These are phyloP conservation scores for Pythium aphanidermatum DNA, from an alignment of 352 stramenopile species.

Conservation along the genomic window DNA sequence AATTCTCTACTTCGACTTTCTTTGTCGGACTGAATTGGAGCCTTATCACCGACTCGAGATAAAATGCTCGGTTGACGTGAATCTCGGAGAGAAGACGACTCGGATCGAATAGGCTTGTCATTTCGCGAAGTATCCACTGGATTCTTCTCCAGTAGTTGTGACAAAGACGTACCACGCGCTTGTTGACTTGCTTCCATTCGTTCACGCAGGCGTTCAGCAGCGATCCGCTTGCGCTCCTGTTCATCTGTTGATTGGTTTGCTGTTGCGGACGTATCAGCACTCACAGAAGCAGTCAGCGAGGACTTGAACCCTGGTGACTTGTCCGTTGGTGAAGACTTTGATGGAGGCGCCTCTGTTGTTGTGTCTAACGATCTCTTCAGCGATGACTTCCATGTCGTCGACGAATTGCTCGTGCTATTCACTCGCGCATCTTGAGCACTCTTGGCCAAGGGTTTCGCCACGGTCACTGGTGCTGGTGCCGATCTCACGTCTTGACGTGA, in stretches of 20 bases:
- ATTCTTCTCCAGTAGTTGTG: constrained; percentile 2
- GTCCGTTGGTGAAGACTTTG: neutral
- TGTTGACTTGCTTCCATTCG: constrained; percentile 3
- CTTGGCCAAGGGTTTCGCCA: constrained; percentile 22
- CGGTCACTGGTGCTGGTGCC: constrained; percentile 16
- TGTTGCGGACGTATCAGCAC: too few relatives aligned
- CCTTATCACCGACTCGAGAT: constrained; percentile 12
- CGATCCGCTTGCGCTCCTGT: constrained; percentile 7
- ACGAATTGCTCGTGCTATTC: neutral
- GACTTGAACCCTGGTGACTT: constrained; percentile 9
- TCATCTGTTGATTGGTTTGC: too few relatives aligned
- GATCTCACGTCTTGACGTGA: constrained; percentile 1
- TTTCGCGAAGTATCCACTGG: too few relatives aligned
- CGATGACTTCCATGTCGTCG: constrained; percentile 5
- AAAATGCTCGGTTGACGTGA: too few relatives aligned
- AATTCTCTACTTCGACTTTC: constrained; percentile 23
- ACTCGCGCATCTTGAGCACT: constrained; percentile 48
- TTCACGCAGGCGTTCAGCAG: constrained; percentile 9
- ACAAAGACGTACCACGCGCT: neutral
- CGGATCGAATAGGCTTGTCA: too few relatives aligned
- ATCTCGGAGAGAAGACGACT: too few relatives aligned
- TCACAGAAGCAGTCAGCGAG: constrained; percentile 1
- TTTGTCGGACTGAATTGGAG: constrained; percentile 9
- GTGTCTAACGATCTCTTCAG: neutral
- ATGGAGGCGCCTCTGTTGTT: neutral